Evolutionary conservation across 345 rosid species (phyloP).

Genomic region (Moringa oleifera): DNA sequence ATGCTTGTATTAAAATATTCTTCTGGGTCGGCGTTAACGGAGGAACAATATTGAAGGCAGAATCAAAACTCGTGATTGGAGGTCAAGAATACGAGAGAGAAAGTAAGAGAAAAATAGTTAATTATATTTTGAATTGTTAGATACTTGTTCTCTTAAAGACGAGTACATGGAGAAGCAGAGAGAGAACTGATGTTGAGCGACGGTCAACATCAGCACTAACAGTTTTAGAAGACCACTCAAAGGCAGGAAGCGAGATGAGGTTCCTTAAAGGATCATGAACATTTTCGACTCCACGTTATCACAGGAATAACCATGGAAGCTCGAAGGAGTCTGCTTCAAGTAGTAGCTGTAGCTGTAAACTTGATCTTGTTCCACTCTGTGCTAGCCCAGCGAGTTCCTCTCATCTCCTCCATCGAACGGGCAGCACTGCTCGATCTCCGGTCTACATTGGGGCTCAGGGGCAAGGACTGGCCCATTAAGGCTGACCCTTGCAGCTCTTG

Average conservation of each 20-base stretch:
- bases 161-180: background rate
- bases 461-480: constrained; percentile 89
- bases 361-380: too few species aligned
- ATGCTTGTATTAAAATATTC: background rate
- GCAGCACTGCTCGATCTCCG: constrained; percentile 68
- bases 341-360: too few species aligned
- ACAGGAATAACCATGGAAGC: too few species aligned
- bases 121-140: background rate
- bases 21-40: constrained; percentile 12
- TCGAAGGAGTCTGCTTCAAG: too few species aligned
- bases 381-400: too few species aligned
- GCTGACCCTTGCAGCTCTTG: constrained; percentile 70
- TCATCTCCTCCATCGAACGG: too few species aligned
- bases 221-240: too few species aligned
- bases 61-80: constrained; percentile 39
- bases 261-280: too few species aligned
- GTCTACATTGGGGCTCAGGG: constrained; percentile 81
- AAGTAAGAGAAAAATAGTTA: constrained; percentile 2
- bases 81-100: constrained; percentile 27
- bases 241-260: too few species aligned
- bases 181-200: constrained; percentile 2
- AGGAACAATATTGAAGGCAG: constrained; percentile 21
- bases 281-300: too few species aligned
- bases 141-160: background rate
- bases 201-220: constrained; percentile 14